Evolutionary conservation across 108 stramenopile genomes (phyloP), one percentile per base, ranked within the genome.

Genomic region (Skeletonema costatum): DNA sequence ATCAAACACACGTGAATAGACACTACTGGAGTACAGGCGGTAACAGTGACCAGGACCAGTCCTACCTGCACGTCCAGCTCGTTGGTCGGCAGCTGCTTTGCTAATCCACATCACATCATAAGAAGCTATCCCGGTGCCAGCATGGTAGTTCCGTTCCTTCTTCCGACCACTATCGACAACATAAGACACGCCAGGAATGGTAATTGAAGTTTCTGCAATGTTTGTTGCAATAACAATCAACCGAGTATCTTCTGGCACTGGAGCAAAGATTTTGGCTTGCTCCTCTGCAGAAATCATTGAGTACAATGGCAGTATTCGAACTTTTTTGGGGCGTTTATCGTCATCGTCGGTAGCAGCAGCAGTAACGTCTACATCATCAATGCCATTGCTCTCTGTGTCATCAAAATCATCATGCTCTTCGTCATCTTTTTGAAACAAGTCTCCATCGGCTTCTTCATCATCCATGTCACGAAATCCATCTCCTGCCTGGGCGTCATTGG

Each of bases 31-130:
- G 74, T 96, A 99, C 66, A 99, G 71, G 3, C 99, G 91, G 76
- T 99, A 99, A 68, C 97, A 98, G 81, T 99, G 98, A 2, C 99
- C 99, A 2, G 98, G 96, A 9, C 97, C 95, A 14, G 97, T 98
- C 17, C 95, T 70, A 4, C 99, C 99, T 13, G 98, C 98, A 46
- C 99, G 93, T 9, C 99, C 99, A 8, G 95, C 95, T 32, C 99
- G 86, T 84, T 99, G 99, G 66, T 99, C 95, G 1, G 99, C 98
- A 1, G 98, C 92, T 17, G 99, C 99, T 76, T 94, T 92, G 42
- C 95, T 96, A 41, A 98, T 97, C 97, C 97, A 98, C 89, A 96
- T 93, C 7, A 98, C 86, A 73, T 98, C 97, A 71, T 93, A 97
- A 2, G 86, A 88, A 2, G 95, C 87, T 56, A 97, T 91, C 30